Conservation (phyloP, 2,329 filamentous ascomycete genomes). For the Venturia nashicola region DNA sequence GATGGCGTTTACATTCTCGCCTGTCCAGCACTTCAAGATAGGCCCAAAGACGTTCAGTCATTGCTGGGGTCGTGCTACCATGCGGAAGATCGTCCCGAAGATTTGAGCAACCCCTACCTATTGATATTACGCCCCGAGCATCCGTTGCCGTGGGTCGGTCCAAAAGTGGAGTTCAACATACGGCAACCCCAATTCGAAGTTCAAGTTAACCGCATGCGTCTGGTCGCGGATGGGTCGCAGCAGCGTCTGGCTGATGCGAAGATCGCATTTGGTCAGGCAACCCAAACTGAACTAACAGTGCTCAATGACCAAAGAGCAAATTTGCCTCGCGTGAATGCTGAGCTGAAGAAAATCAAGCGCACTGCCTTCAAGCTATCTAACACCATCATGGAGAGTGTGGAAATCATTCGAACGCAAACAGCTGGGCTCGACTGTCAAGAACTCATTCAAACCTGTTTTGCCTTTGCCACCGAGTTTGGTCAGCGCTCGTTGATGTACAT, state of each 20-base stretch:
- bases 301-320: slow-evolving; percentile 89
- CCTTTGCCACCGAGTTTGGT: slow-evolving; percentile 97
- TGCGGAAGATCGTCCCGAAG: slow-evolving; percentile 55
- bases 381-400: slow-evolving; percentile 97
- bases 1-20: slow-evolving; percentile 75
- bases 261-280: slow-evolving; percentile 60
- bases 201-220: slow-evolving; percentile 71
- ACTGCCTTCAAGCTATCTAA: slow-evolving; percentile 95
- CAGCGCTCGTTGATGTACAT: slow-evolving; percentile 90
- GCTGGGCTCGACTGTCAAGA: slow-evolving; percentile 80
- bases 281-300: slow-evolving; percentile 75
- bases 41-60: slow-evolving; percentile 69
- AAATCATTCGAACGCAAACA: slow-evolving; percentile 80
- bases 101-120: slow-evolving; percentile 70
- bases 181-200: slow-evolving; percentile 73
- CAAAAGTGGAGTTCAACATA: slow-evolving; percentile 53
- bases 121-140: slow-evolving; percentile 75
- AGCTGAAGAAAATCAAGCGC: slow-evolving; percentile 87
- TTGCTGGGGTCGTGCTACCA: slow-evolving; percentile 73
- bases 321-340: slow-evolving; percentile 78
- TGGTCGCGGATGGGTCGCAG: slow-evolving; percentile 81
- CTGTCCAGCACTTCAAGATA: slow-evolving; percentile 62
- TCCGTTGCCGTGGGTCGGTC: slow-evolving; percentile 68
- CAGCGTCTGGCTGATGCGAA: slow-evolving; percentile 68
- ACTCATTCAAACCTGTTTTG: slow-evolving; percentile 93